phyloP scores from a whole-genome alignment of 306 rosid species.

The Ammopiptanthus mongolicus region DNA sequence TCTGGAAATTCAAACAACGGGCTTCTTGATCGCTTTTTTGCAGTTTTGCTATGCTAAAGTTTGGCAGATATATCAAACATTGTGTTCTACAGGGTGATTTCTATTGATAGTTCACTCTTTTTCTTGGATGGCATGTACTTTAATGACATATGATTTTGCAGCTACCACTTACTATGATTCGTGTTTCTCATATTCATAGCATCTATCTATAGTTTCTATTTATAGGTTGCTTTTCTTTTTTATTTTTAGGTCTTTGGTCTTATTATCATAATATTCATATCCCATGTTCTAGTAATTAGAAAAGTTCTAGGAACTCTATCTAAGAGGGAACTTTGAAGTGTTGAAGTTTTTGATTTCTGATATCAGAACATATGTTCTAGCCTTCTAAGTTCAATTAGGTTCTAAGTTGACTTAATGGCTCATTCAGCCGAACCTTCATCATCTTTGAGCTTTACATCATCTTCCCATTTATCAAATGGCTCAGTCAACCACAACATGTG shows the following conservation, averaged over 20 bases:
- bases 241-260: background rate
- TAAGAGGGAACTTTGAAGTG: background rate
- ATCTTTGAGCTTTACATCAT: slow-evolving; percentile 81
- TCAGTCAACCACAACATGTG: slow-evolving; percentile 47
- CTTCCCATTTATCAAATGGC: slow-evolving; percentile 72
- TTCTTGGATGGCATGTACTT: slow-evolving; percentile 5
- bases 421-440: slow-evolving; percentile 72
- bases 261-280: background rate
- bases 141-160: slow-evolving; percentile 4
- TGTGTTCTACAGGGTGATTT: background rate
- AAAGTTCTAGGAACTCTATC: background rate
- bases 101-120: background rate
- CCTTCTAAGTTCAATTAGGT: background rate
- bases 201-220: background rate
- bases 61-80: background rate
- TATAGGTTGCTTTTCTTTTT: slow-evolving; percentile 9
- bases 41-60: background rate
- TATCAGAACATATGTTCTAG: background rate
- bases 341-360: background rate
- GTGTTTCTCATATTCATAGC: background rate
- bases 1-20: slow-evolving; percentile 24
- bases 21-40: background rate
- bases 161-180: background rate
- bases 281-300: background rate
- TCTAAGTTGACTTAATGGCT: slow-evolving; percentile 46